Base-by-base conservation (phyloP, 2,329 filamentous ascomycete genomes). In the Cladosporium sp. region DNA sequence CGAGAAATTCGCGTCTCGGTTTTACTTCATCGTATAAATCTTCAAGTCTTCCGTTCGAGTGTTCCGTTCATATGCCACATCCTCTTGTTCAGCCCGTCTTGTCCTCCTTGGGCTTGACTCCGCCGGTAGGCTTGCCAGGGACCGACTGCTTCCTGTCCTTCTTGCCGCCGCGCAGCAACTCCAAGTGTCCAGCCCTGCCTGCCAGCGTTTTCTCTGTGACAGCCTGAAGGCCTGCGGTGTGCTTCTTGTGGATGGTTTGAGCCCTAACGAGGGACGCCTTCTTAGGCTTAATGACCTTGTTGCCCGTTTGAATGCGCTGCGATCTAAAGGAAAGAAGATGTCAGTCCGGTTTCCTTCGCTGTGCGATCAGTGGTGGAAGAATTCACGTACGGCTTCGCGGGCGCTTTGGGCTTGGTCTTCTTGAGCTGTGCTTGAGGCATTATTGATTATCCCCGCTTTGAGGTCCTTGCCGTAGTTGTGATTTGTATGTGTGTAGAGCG, bases 181-280 rank as follows among this genome's bases (percentile, higher is more conserved):
- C 89, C 73, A 91, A 73, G 82, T 92, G 89, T 16, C 89, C 89
- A 5, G 88, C 89, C 72, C 86, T 86, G 67, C 86, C 81, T 14
- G 88, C 89, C 11, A 91, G 81, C 68, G 83, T 84, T 67, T 85
- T 84, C 74, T 92, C 89, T n/a, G 89, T 91, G 78, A 86, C 82
- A 0, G 84, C 84, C 3, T 84, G 85, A 49, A 91, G 77, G 0
- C 88, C 88, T 0, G 85, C 80, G 0, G 86, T 83, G 68, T 86
- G 81, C 83, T 90, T 89, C 84, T 88, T 90, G 62, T 84, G 86
- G 75, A 90, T 81, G 72, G 87, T 87, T 69, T 86, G 80, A 73
- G 88, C 83, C 74, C 84, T 83, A 46, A 89, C 82, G 62, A 91
- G 78, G 2, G 79, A 80, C 7, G 83, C 77, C 68, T 89, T 91